These are phyloP conservation scores for Suhomyces guaymorum DNA, from an alignment of 1,139 yeast species.

Conservation along the genomic window DNA sequence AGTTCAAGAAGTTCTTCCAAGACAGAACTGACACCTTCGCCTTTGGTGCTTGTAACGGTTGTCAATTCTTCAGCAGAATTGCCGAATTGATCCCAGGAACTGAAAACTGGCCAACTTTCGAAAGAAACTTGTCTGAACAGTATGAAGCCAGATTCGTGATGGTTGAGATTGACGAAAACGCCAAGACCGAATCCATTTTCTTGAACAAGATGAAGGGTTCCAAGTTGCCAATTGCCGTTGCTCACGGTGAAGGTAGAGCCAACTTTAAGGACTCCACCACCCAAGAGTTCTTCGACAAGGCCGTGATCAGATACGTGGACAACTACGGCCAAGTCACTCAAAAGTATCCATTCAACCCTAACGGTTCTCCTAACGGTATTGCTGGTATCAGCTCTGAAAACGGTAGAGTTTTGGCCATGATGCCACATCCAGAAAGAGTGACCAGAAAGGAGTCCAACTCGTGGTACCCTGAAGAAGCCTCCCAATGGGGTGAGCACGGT, in stretches of 20 bases:
- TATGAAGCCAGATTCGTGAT: conserved; percentile 94
- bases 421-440: conserved; percentile 99
- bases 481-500: conserved; percentile 69
- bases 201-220: conserved; percentile 91
- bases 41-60: conserved; percentile 99
- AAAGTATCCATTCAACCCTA: conserved; percentile 90
- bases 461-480: conserved; percentile 75
- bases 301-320: conserved; percentile 74
- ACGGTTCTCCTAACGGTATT: conserved; percentile 92
- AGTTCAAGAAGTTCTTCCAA: conserved; percentile 79
- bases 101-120: conserved; percentile 95
- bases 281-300: conserved; percentile 49
- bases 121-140: conserved; percentile 88
- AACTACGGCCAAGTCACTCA: conserved; percentile 85
- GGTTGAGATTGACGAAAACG: conserved; percentile 68
- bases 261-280: conserved; percentile 52
- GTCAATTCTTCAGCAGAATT: conserved; percentile 91
- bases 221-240: conserved; percentile 91
- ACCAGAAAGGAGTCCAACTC: conserved; percentile 85
- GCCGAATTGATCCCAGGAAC: conserved; percentile 92
- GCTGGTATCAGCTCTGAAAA: conserved; percentile 88
- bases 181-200: conserved; percentile 64
- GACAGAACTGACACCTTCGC: conserved; percentile 92
- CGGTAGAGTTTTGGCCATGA: conserved; percentile 96
- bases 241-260: conserved; percentile 98